Conservation (phyloP, 164 flowering plant species). For the Sextonia rubra region DNA sequence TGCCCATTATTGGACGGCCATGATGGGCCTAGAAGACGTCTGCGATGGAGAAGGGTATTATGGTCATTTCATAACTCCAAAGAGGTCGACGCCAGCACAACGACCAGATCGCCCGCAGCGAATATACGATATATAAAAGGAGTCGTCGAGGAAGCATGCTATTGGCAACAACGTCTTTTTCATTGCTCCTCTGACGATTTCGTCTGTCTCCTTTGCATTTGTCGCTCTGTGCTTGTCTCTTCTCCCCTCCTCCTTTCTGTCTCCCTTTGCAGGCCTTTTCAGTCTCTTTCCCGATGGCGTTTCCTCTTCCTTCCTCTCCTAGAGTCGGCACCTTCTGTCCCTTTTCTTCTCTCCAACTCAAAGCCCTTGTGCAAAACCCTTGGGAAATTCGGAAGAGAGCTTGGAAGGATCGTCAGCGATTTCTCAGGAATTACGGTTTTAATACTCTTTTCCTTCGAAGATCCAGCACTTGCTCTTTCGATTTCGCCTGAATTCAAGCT, state of each 20-base stretch:
- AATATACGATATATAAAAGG: neutral
- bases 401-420: neutral
- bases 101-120: constrained; percentile 3
- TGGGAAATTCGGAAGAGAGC: neutral
- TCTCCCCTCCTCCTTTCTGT: neutral
- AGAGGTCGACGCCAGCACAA: constrained; percentile 5
- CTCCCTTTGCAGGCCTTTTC: neutral
- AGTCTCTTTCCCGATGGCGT: neutral
- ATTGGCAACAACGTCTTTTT: neutral
- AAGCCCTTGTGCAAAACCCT: neutral
- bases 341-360: constrained; percentile 1
- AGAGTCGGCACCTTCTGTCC: neutral
- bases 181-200: neutral
- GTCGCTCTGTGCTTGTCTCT: constrained; percentile 3
- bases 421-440: neutral
- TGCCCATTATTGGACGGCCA: too few species aligned
- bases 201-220: constrained; percentile 1
- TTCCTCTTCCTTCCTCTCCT: neutral
- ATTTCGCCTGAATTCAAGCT: neutral
- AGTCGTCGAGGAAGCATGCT: neutral
- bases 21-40: too few species aligned
- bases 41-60: too few species aligned
- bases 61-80: too few species aligned
- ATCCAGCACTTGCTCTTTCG: neutral
- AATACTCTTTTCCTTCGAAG: neutral